These are phyloP conservation scores for Podila minutissima DNA, from an alignment of 192 early-diverging fungal species.

Conservation along the genomic window DNA sequence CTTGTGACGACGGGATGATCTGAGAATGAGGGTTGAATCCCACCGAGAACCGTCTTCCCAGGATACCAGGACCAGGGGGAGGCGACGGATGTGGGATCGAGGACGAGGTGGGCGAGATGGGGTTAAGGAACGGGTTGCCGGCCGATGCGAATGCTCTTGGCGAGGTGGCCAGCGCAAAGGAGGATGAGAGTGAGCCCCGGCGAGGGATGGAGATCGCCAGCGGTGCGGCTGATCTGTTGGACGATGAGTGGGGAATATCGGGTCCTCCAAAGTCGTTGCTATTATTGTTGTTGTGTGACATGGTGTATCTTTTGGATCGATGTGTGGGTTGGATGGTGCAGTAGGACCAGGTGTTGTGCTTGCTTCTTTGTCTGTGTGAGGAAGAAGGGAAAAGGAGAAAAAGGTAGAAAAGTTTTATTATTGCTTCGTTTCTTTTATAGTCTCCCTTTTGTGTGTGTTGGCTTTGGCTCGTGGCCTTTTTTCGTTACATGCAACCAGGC, in stretches of 20 bases:
- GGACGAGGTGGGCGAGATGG: background rate
- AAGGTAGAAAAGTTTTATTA: background rate
- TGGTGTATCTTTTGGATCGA: constrained; percentile 18
- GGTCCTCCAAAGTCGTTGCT: background rate
- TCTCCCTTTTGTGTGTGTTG: background rate
- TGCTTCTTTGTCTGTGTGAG: background rate
- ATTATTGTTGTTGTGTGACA: background rate
- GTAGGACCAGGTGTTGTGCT: background rate
- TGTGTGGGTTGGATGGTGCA: background rate
- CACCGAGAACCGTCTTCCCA: constrained; percentile 21
- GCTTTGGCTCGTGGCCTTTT: background rate
- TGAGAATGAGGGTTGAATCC: constrained; percentile 11
- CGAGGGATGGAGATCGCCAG: background rate
- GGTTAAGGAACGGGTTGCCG: too few species aligned
- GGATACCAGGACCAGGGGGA: background rate
- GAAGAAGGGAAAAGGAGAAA: background rate
- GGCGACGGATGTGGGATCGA: background rate
- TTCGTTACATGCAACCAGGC: background rate
- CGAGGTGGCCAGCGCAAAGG: too few species aligned
- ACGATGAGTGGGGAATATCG: background rate
- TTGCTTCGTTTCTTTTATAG: too few species aligned
- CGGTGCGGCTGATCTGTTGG: background rate
- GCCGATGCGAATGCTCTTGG: too few species aligned
- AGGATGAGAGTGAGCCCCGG: background rate
- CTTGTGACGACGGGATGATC: too few species aligned